Evolutionary conservation across 345 rosid genomes (phyloP), one percentile per base, ranked within the genome.

Genomic region (Ceriops decandra): DNA sequence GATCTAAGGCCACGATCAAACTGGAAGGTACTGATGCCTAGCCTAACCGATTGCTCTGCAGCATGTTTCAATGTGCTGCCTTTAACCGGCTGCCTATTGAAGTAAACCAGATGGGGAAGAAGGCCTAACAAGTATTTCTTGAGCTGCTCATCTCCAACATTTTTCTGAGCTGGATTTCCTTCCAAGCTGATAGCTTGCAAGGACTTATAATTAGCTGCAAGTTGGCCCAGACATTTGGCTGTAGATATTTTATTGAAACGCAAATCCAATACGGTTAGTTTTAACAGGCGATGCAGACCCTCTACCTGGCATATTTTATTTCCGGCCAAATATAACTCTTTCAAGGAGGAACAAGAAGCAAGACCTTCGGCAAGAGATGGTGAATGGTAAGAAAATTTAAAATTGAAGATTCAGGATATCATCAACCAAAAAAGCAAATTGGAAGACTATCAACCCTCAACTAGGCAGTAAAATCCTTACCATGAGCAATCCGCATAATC

Each of bases 91-190:
- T 92, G 97, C 68, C 91, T 73, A 71, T 95, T 95, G 82, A 82
- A 88, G 85, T 85, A 95, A 11, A 85, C 82, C 75, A 95, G 72
- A 67, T 86, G 83, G 46, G 99, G 98, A 64, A 95, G 87, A 70
- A 92, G 96, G 47, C 97, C 84, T 68, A 77, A 86, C 35, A 95
- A 82, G 76, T 86, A 67, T 71, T 95, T 95, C 82, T 85, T 90
- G 67, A 95, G 84, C 66, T 90, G 90, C 63, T 95, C 99, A 61
- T 95, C 98, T 68, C 99, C 99, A 24, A 92, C 93, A 67, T 92
- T 95, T 75, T 90, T 90, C 84, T 92, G 98, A 7, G 96, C 98
- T 27, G 98, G 96, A 78, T 92, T 95, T 65, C 98, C 99, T 77
- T 95, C 98, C 86, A 95, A 75, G 88, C 95, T 88, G 74, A 91